A percentile compares a stretch with the other conserved stretches of the same genome.
phyloP scores from a whole-genome alignment of 2,329 filamentous ascomycete genomes.

The Calonectria montana region DNA sequence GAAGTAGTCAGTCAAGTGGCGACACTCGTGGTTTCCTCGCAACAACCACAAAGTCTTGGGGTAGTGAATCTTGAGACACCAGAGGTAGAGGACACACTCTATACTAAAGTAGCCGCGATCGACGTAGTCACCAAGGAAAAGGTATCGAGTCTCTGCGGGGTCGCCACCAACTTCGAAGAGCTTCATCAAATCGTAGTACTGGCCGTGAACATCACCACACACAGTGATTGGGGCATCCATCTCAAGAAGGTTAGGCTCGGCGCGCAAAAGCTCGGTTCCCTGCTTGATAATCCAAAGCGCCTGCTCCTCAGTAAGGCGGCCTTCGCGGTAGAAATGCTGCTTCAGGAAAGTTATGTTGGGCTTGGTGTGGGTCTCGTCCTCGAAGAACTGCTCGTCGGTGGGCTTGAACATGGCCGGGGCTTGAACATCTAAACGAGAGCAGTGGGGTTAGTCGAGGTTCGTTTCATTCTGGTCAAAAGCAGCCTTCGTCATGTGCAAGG shows the following conservation, averaged over 20 bases:
- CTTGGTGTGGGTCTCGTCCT: slow-evolving; percentile 85
- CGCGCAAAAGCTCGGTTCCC: slow-evolving; percentile 86
- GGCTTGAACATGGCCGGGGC: slow-evolving; percentile 94
- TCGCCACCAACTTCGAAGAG: slow-evolving; percentile 98
- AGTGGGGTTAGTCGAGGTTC: slow-evolving; percentile 32
- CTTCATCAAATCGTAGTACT: slow-evolving; percentile 99
- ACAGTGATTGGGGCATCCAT: slow-evolving; percentile 99
- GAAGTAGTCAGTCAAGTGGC: slow-evolving; percentile 99
- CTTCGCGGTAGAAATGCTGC: slow-evolving; percentile 98
- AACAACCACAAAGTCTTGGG: slow-evolving; percentile 97
- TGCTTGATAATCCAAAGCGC: slow-evolving; percentile 93
- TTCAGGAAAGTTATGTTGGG: slow-evolving; percentile 95
- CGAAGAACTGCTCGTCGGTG: slow-evolving; percentile 94
- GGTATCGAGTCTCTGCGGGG: slow-evolving; percentile 93
- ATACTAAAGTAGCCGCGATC: slow-evolving; percentile 99
- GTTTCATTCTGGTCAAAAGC: slow-evolving; percentile 1
- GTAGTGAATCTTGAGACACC: slow-evolving; percentile 99
- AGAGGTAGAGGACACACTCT: slow-evolving; percentile 97
- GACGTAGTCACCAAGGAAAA: slow-evolving; percentile 98
- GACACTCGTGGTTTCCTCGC: slow-evolving; percentile 97
- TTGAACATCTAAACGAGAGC: slow-evolving; percentile 81
- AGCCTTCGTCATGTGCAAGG: neutral
- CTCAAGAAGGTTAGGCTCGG: slow-evolving; percentile 95
- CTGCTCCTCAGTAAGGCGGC: slow-evolving; percentile 95
- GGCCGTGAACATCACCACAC: slow-evolving; percentile 97